Conservation (phyloP, 2,329 filamentous ascomycete species). For the Knufia petricola region DNA sequence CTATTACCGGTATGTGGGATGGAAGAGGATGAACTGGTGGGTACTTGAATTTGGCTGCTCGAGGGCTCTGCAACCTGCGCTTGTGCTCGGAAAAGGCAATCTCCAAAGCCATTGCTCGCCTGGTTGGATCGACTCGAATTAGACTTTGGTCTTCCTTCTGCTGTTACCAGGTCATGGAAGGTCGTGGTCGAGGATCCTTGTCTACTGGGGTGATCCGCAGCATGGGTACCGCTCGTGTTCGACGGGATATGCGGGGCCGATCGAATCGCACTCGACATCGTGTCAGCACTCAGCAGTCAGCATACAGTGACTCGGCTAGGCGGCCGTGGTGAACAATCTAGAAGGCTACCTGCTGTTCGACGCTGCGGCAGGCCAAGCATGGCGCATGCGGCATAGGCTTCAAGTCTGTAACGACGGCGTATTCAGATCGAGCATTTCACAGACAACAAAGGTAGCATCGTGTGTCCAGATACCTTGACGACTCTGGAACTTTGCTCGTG, state of each 20-base stretch:
- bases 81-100: neutral
- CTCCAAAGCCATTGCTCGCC: neutral
- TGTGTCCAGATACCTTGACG: neutral
- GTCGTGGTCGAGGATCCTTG: neutral
- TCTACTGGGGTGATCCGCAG: neutral
- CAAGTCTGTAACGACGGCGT: too few species aligned
- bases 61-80: neutral
- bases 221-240: neutral
- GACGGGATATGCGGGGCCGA: neutral
- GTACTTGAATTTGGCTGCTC: neutral
- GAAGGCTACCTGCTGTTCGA: neutral
- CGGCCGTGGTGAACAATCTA: neutral
- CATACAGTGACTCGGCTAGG: too few species aligned
- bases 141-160: too few species aligned
- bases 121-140: too few species aligned
- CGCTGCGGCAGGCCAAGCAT: neutral
- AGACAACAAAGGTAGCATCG: neutral
- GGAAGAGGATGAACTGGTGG: neutral
- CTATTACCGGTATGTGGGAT: slow-evolving; percentile 9
- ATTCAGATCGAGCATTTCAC: neutral
- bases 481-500: neutral
- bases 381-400: neutral
- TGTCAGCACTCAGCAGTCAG: slow-evolving; percentile 1
- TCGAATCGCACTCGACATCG: neutral
- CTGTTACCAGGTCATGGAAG: neutral